A percentile compares a stretch with the other conserved stretches of the same genome.
phyloP scores from a whole-genome alignment of 306 rosid species.

The Citrullus mucosospermus region DNA sequence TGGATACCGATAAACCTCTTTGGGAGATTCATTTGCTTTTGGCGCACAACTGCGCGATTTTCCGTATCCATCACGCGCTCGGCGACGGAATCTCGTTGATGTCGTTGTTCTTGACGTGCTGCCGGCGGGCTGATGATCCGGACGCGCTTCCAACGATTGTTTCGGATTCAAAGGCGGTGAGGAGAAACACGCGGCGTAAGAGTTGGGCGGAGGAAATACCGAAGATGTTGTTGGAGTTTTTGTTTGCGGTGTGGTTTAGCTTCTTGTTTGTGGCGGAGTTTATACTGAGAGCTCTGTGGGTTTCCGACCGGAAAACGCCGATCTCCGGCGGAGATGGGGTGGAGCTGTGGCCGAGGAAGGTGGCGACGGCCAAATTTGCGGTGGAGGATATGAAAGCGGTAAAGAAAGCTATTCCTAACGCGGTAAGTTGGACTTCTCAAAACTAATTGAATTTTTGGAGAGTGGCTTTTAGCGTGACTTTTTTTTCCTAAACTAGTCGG shows the following conservation, averaged over 20 bases:
- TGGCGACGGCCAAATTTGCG: slow-evolving; percentile 52
- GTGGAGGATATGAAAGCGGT: slow-evolving; percentile 56
- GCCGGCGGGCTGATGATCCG: slow-evolving; percentile 30
- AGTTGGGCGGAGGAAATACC: background rate
- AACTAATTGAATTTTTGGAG: background rate
- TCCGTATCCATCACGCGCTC: slow-evolving; percentile 65
- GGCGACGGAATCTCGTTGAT: slow-evolving; percentile 83
- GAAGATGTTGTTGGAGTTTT: slow-evolving; percentile 9
- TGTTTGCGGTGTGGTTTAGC: slow-evolving; percentile 23
- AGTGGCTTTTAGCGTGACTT: background rate
- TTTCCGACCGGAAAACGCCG: slow-evolving; percentile 44
- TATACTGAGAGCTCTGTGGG: slow-evolving; percentile 30
- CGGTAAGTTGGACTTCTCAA: slow-evolving; percentile 18
- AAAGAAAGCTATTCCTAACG: slow-evolving; percentile 39
- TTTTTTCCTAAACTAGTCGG: no score
- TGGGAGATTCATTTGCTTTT: slow-evolving; percentile 70
- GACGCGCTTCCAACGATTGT: slow-evolving; percentile 23
- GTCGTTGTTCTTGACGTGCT: slow-evolving; percentile 56
- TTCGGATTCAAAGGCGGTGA: background rate
- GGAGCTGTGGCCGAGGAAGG: slow-evolving; percentile 79
- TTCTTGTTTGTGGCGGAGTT: slow-evolving; percentile 35
- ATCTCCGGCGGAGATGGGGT: slow-evolving; percentile 65
- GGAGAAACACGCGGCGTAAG: background rate
- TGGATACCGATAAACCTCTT: slow-evolving; percentile 50
- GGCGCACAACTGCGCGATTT: slow-evolving; percentile 41